Percentiles rank a stretch among this genome's conserved stretches.
phyloP scores from a whole-genome alignment of 257 asterid species.

The Gardenia jasminoides region DNA sequence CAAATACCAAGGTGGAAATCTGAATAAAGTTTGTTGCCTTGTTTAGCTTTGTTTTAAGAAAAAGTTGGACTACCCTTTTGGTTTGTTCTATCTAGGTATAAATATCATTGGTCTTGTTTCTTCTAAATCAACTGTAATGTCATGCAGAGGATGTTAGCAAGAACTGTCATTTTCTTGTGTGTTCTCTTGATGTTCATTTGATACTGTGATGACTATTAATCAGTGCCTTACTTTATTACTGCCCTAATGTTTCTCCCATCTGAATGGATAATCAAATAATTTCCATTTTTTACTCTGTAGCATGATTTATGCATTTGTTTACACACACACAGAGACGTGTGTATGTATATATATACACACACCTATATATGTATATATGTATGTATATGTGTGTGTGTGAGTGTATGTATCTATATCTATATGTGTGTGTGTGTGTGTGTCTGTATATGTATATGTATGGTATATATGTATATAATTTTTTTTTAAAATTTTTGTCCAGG shows the following conservation, averaged over 20 bases:
- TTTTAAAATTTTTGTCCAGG: conserved; percentile 53
- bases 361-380: too few relatives aligned
- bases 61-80: background rate
- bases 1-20: conserved; percentile 77
- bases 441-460: too few relatives aligned
- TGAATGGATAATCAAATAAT: background rate
- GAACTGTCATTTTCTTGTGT: background rate
- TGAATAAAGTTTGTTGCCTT: conserved; percentile 2
- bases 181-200: background rate
- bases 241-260: background rate
- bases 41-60: background rate
- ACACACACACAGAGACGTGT: too few relatives aligned
- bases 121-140: background rate
- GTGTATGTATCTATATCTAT: too few relatives aligned
- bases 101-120: background rate
- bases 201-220: background rate
- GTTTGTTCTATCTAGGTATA: background rate
- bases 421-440: too few relatives aligned
- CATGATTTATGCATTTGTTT: conserved; percentile 5
- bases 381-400: too few relatives aligned
- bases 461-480: too few relatives aligned
- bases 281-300: too few relatives aligned
- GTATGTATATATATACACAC: too few relatives aligned
- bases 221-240: background rate
- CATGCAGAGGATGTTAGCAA: background rate